Conservation (phyloP, 2,329 filamentous ascomycete genomes). For the Beauveria asiatica region DNA sequence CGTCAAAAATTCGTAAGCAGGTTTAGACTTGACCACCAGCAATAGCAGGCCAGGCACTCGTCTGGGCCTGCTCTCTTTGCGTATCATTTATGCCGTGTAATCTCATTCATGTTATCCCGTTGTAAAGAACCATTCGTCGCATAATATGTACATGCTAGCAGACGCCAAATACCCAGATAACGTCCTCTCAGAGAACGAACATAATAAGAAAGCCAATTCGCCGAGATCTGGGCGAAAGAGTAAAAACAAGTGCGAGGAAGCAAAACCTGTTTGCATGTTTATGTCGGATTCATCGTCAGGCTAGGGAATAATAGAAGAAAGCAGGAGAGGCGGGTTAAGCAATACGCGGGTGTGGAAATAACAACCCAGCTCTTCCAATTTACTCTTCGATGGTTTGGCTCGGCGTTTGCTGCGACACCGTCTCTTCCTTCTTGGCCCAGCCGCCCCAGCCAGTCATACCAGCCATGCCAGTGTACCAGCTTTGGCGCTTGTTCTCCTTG, state of each 20-base stretch:
- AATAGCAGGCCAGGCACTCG: neutral
- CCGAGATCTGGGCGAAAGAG: neutral
- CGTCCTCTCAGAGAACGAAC: neutral
- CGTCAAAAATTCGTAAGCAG: neutral
- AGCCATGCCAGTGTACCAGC: slow-evolving; percentile 42
- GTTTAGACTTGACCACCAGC: neutral
- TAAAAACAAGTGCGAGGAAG: neutral
- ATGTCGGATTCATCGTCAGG: neutral
- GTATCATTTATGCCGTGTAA: slow-evolving; percentile 5
- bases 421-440: slow-evolving; percentile 44
- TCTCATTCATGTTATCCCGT: slow-evolving; percentile 5
- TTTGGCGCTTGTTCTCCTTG: slow-evolving; percentile 50
- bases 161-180: slow-evolving; percentile 6
- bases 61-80: neutral
- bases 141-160: slow-evolving; percentile 6
- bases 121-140: slow-evolving; percentile 1
- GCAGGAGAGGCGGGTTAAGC: slow-evolving; percentile 7
- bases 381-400: slow-evolving; percentile 28
- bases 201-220: neutral
- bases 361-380: slow-evolving; percentile 1
- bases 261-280: slow-evolving; percentile 9
- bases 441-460: slow-evolving; percentile 39
- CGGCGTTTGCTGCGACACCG: slow-evolving; percentile 12
- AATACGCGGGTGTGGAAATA: neutral
- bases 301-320: slow-evolving; percentile 3